A percentile compares a stretch with the other conserved stretches of the same genome.
These are phyloP conservation scores for Drosera spatulata DNA, from an alignment of 179 eudicot genomes.

Conservation along the genomic window DNA sequence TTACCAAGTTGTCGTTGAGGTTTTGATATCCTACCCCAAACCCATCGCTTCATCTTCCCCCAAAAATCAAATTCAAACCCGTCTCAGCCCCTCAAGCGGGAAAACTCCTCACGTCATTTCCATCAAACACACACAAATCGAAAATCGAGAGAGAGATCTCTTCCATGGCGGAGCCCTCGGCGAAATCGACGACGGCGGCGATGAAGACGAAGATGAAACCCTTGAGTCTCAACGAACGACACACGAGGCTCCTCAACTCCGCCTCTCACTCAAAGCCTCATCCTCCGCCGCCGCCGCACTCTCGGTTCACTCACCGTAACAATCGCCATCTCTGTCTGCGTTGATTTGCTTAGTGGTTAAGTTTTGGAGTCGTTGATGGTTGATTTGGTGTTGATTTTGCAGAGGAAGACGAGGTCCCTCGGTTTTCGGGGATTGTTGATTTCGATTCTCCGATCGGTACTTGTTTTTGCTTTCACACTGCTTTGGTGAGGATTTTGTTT, in stretches of 20 bases:
- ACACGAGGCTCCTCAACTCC: slow-evolving; percentile 38
- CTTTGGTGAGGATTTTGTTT: too few relatives aligned
- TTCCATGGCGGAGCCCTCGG: too few relatives aligned
- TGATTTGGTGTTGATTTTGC: background rate
- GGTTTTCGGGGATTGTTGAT: too few relatives aligned
- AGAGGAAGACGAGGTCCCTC: slow-evolving; percentile 21
- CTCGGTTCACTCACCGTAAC: slow-evolving; percentile 4
- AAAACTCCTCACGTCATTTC: too few relatives aligned
- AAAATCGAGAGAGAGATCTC: too few relatives aligned
- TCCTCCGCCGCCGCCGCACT: too few relatives aligned
- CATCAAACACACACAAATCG: too few relatives aligned
- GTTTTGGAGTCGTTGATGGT: background rate
- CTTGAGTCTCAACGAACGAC: slow-evolving; percentile 65
- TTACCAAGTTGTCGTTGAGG: background rate
- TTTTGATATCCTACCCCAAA: slow-evolving; percentile 4
- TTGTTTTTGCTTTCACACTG: too few relatives aligned
- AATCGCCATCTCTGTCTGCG: slow-evolving; percentile 4
- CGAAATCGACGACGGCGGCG: background rate
- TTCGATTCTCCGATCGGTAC: too few relatives aligned
- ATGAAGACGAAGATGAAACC: slow-evolving; percentile 30
- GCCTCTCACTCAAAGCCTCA: slow-evolving; percentile 38
- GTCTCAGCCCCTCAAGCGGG: too few relatives aligned
- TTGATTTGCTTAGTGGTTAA: background rate
- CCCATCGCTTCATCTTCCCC: too few relatives aligned
- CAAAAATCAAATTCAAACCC: too few relatives aligned